A percentile compares a stretch with the other conserved stretches of the same genome.
These are phyloP conservation scores for Phlegmacium glaucopus DNA, from an alignment of 768 basidiomycete genomes.

Conservation along the genomic window DNA sequence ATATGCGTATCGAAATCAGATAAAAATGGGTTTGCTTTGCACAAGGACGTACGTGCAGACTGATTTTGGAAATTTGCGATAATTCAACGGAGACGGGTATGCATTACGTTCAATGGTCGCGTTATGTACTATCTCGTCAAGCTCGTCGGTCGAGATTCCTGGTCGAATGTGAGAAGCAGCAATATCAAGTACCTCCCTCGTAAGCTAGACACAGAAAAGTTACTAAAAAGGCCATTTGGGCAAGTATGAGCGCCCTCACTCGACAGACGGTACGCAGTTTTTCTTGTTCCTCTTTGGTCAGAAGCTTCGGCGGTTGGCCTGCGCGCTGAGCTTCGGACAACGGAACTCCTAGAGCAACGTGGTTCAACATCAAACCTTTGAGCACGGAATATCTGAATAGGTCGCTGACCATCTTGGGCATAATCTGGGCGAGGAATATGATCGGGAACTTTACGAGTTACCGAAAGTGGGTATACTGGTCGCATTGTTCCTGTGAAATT, in stretches of 20 bases:
- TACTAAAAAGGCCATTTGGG: neutral
- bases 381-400: slow-evolving; percentile 15
- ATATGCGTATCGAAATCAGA: neutral
- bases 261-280: slow-evolving; percentile 86
- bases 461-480: slow-evolving; percentile 86
- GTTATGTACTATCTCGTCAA: slow-evolving; percentile 92
- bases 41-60: slow-evolving; percentile 81
- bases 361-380: slow-evolving; percentile 18
- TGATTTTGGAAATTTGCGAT: slow-evolving; percentile 90
- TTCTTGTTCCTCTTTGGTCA: slow-evolving; percentile 73
- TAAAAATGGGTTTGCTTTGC: neutral
- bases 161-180: slow-evolving; percentile 82
- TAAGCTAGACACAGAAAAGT: slow-evolving; percentile 50
- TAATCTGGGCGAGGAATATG: slow-evolving; percentile 91
- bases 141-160: slow-evolving; percentile 94
- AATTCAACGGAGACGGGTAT: slow-evolving; percentile 94
- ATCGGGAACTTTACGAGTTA: slow-evolving; percentile 70
- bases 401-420: slow-evolving; percentile 44
- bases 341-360: slow-evolving; percentile 47
- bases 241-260: slow-evolving; percentile 45
- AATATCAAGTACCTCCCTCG: slow-evolving; percentile 89
- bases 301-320: slow-evolving; percentile 62
- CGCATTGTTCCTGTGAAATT: slow-evolving; percentile 76
- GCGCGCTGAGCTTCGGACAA: slow-evolving; percentile 52
- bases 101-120: slow-evolving; percentile 86